phyloP scores from a whole-genome alignment of 345 rosid genomes.

The Angophora floribunda region DNA sequence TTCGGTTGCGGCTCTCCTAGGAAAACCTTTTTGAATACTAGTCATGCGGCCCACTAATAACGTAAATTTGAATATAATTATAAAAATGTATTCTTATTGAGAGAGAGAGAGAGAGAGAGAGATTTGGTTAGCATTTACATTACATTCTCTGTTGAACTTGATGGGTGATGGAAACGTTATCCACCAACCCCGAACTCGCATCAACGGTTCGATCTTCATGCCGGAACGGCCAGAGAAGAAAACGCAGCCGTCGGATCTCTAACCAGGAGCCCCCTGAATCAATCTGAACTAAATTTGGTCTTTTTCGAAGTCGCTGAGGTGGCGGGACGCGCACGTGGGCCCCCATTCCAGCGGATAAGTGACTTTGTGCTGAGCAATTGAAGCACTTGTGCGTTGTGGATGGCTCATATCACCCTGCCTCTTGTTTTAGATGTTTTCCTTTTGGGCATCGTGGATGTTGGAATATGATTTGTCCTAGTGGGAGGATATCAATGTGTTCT shows the following conservation, averaged over 20 bases:
- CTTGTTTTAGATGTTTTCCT: background rate
- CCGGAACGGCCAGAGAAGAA: background rate
- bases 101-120: background rate
- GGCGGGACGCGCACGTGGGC: background rate
- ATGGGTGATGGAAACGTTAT: background rate
- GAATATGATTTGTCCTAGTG: background rate
- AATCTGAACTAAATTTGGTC: background rate
- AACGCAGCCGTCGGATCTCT: background rate
- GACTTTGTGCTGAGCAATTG: background rate
- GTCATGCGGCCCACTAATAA: background rate
- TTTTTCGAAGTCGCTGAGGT: background rate
- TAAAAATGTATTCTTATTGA: background rate
- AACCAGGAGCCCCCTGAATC: background rate
- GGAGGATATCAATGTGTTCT: background rate
- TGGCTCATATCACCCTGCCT: background rate
- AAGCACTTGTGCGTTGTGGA: background rate
- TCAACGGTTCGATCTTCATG: background rate
- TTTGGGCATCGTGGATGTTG: background rate
- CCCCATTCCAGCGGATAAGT: background rate
- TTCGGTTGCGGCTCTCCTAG: fast-evolving
- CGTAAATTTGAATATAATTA: background rate
- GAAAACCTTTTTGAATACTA: fast-evolving
- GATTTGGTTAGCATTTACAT: background rate
- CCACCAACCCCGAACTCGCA: background rate
- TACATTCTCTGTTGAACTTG: background rate